These are phyloP conservation scores for Xylaria multiplex DNA, from an alignment of 2,329 filamentous ascomycete species.

Conservation along the genomic window DNA sequence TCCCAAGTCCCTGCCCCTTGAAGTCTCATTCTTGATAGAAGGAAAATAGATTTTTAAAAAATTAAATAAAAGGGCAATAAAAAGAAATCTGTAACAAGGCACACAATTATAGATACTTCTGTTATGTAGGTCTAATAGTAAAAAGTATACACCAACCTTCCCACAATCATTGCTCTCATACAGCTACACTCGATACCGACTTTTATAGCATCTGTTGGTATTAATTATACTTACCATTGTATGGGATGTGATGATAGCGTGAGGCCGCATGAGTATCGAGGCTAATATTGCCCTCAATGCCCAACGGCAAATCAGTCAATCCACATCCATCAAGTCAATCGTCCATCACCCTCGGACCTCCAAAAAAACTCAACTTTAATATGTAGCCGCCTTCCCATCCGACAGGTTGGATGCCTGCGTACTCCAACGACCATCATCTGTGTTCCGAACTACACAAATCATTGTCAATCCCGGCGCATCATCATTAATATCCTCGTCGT, in stretches of 20 bases:
- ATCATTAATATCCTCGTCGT: not conserved
- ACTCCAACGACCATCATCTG: not conserved
- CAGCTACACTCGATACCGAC: too few species aligned
- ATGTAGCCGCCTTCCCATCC: slow-evolving; percentile 1
- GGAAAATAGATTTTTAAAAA: too few species aligned
- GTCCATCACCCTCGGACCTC: slow-evolving; percentile 2
- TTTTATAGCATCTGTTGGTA: not conserved
- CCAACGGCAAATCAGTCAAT: slow-evolving; percentile 3
- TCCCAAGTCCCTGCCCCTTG: too few species aligned
- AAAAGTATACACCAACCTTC: too few species aligned
- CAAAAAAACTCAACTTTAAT: not conserved
- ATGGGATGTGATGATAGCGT: not conserved
- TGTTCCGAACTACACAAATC: not conserved
- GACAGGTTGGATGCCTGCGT: not conserved
- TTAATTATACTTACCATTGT: not conserved
- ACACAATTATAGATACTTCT: too few species aligned
- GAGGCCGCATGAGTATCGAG: not conserved
- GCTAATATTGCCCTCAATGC: slow-evolving; percentile 2
- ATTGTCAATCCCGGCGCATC: not conserved
- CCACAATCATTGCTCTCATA: too few species aligned
- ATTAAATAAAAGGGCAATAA: not conserved
- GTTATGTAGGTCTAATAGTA: too few species aligned
- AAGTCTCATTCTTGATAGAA: too few species aligned
- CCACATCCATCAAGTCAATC: not conserved
- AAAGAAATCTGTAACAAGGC: not conserved